These are phyloP conservation scores for Chalara sp. DNA, from an alignment of 2,329 filamentous ascomycete species.

Conservation along the genomic window DNA sequence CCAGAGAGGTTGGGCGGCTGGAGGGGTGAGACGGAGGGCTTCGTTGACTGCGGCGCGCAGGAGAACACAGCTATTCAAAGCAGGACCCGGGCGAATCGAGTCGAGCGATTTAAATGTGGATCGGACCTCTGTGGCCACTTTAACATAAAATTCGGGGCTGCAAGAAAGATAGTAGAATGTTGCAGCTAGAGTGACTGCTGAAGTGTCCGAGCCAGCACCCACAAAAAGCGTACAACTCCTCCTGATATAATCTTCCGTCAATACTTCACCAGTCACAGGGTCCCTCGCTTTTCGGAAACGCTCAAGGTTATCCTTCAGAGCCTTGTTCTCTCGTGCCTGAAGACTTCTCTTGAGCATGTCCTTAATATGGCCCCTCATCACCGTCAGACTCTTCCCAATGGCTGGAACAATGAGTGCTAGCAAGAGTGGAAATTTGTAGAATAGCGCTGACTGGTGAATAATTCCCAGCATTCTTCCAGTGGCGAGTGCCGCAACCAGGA, in stretches of 20 bases:
- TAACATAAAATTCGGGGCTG: constrained; percentile 25
- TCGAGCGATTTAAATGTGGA: constrained; percentile 20
- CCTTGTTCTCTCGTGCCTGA: too few relatives aligned
- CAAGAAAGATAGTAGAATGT: constrained; percentile 32
- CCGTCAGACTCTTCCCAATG: background rate
- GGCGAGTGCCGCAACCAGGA: constrained; percentile 56
- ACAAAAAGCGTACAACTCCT: constrained; percentile 9
- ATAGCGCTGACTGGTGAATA: background rate
- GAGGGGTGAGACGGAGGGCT: constrained; percentile 22
- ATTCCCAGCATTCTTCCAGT: background rate
- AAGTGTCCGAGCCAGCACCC: constrained; percentile 31
- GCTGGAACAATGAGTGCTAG: too few relatives aligned
- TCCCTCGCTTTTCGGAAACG: background rate
- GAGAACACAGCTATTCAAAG: constrained; percentile 30
- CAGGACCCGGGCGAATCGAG: constrained; percentile 25
- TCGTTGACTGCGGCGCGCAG: constrained; percentile 36
- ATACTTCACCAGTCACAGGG: constrained; percentile 11
- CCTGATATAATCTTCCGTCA: constrained; percentile 28
- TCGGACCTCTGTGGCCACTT: constrained; percentile 21
- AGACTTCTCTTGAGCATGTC: constrained; percentile 34
- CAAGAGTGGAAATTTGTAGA: background rate
- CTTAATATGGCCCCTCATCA: background rate
- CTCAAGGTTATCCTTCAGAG: too few relatives aligned
- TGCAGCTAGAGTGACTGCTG: constrained; percentile 31
- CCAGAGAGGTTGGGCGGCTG: constrained; percentile 16